Base-by-base conservation (phyloP, 768 basidiomycete species). In the Sarcomyxa edulis region DNA sequence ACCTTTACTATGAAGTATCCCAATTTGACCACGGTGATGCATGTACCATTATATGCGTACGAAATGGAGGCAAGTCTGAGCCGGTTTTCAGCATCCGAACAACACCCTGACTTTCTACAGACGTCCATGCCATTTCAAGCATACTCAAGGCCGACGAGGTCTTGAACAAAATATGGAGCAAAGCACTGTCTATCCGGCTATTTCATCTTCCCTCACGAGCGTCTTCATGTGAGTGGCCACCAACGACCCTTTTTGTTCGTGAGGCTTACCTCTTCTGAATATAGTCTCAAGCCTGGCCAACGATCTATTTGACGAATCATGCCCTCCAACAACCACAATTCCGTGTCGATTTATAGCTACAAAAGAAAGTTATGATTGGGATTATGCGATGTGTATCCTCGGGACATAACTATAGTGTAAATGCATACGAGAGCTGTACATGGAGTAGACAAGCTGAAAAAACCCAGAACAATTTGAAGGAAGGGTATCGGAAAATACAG, bases 1-100 rank as follows among this genome's bases (percentile, higher is more conserved):
- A n/a, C n/a, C n/a, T 72, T 9, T 52, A 64, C 29, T 80, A 73
- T 68, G 72, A 80, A 47, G 54, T 69, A 32, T 78, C 75, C 3
- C 53, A 49, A 6, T 69, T 74, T 42, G 48, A 62, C 7, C 65
- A 64, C 38, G 61, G 60, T 19, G 54, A 51, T 14, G 61, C 69
- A 22, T 72, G 65, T 40, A 58, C 65, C 5, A 49, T 76, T 26
- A 44, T 81, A 37, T 78, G 66, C 44, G 47, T 66, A 21, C 69
- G 64, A 40, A 58, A 58, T 30, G 48, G 42, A 56, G 60, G 63
- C 65, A 45, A 42, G 35, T 39, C n/a, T n/a, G n/a, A n/a, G n/a
- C n/a, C n/a, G n/a, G n/a, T n/a, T 14, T 8, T 5, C 4, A 24
- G 15, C 16, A 11, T 30, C 19, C 37, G 15, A 1, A 25, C 9